Conservation (phyloP, 2,329 filamentous ascomycete genomes). For the Bipolaris victoriae region DNA sequence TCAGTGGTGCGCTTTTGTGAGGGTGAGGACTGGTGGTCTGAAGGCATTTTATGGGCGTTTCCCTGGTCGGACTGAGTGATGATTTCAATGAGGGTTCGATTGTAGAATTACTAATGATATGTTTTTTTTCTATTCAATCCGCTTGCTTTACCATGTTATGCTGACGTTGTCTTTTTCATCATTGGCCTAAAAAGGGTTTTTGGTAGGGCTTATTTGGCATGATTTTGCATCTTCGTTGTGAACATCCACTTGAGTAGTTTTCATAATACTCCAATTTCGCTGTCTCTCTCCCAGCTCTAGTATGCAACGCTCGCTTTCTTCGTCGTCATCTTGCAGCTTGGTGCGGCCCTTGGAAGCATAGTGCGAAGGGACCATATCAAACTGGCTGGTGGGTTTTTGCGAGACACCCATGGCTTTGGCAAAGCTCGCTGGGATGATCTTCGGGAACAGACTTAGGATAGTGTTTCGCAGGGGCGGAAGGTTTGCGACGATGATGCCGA, state of each 20-base stretch:
- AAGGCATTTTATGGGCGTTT: no score
- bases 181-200: not conserved
- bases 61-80: no score
- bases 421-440: not conserved
- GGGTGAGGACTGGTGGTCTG: not conserved
- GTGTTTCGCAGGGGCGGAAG: conserved; percentile 23
- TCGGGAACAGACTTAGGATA: conserved; percentile 5
- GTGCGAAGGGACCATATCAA: not conserved
- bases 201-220: not conserved
- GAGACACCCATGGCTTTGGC: not conserved
- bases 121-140: no score
- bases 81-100: not conserved
- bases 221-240: not conserved
- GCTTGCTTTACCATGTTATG: no score
- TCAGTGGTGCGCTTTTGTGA: conserved; percentile 39
- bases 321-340: not conserved
- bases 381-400: not conserved
- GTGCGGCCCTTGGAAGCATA: not conserved
- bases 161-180: no score
- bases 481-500: conserved; percentile 22
- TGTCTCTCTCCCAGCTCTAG: conserved; percentile 14
- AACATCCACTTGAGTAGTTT: conserved; percentile 12
- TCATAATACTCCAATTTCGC: conserved; percentile 3
- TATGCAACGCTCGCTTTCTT: conserved; percentile 13
- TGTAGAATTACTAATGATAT: not conserved